These are phyloP conservation scores for Ophiostoma sp. DNA, from an alignment of 2,329 filamentous ascomycete species.

Conservation along the genomic window DNA sequence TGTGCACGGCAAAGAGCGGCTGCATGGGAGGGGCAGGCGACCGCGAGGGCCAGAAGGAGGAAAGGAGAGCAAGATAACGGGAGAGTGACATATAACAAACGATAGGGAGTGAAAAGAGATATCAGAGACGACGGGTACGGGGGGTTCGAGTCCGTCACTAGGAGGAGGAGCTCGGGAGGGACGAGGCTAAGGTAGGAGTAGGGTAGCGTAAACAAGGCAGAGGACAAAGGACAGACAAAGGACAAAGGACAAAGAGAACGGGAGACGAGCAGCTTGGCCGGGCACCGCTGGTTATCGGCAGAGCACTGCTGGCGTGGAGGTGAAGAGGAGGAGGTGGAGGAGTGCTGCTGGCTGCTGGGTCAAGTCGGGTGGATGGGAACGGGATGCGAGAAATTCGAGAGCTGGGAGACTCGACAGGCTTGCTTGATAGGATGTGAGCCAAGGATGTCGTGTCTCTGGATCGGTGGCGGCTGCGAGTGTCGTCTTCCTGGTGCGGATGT, in stretches of 20 bases:
- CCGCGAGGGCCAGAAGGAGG: background rate
- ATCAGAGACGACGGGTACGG: background rate
- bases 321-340: background rate
- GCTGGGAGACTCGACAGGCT: too few species aligned
- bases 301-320: background rate
- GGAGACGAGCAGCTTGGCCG: too few species aligned
- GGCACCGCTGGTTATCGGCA: background rate
- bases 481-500: background rate
- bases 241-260: background rate
- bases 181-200: background rate
- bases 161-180: slow-evolving; percentile 4
- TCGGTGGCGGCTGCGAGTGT: background rate
- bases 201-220: background rate
- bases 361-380: too few species aligned
- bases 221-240: too few species aligned
- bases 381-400: too few species aligned
- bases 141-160: slow-evolving; percentile 11
- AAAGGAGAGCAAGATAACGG: background rate
- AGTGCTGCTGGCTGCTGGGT: too few species aligned
- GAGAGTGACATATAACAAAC: slow-evolving; percentile 8
- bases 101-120: background rate
- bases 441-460: background rate
- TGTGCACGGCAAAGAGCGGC: slow-evolving; percentile 56
- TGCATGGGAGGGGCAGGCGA: slow-evolving; percentile 39
- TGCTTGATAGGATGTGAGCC: background rate